These are phyloP conservation scores for Spergularia azorica DNA, from an alignment of 179 eudicot genomes.

Conservation along the genomic window DNA sequence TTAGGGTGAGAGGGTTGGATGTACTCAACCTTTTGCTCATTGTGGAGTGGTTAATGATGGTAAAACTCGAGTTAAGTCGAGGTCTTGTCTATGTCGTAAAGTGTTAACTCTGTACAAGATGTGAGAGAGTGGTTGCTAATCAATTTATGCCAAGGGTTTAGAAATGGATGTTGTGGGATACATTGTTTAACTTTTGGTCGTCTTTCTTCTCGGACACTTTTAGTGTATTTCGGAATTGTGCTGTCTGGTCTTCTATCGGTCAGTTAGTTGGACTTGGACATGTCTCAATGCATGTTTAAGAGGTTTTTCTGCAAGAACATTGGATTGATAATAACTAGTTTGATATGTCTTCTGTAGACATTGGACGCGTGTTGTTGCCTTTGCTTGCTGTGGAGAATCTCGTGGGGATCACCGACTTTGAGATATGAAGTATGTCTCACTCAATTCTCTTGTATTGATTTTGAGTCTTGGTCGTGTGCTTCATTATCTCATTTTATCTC, in stretches of 20 bases:
- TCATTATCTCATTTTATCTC: not conserved
- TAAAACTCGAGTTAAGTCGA: not conserved
- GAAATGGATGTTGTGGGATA: not conserved
- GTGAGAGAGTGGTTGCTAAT: too few relatives aligned
- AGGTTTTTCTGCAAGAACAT: not conserved
- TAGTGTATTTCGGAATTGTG: not conserved
- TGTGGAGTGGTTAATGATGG: not conserved
- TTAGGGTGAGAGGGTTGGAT: too few relatives aligned
- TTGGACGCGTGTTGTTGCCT: slow-evolving; percentile 13
- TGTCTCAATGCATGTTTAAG: not conserved
- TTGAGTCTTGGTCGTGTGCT: not conserved
- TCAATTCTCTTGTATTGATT: slow-evolving; percentile 1
- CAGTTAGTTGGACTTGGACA: not conserved
- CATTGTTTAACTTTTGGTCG: not conserved
- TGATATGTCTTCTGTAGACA: not conserved
- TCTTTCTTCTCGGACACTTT: not conserved
- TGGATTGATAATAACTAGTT: slow-evolving; percentile 8
- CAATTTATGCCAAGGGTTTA: too few relatives aligned
- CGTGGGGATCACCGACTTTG: slow-evolving; percentile 20
- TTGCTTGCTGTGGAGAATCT: slow-evolving; percentile 14
- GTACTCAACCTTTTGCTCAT: too few relatives aligned
- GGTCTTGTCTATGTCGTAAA: too few relatives aligned
- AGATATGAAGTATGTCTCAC: slow-evolving; percentile 43
- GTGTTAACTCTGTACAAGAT: too few relatives aligned
- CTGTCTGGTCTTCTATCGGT: not conserved